A percentile compares a stretch with the other conserved stretches of the same genome.
phyloP scores from a whole-genome alignment of 371 early-diverging fungal genomes.

The Mortierella sp. region DNA sequence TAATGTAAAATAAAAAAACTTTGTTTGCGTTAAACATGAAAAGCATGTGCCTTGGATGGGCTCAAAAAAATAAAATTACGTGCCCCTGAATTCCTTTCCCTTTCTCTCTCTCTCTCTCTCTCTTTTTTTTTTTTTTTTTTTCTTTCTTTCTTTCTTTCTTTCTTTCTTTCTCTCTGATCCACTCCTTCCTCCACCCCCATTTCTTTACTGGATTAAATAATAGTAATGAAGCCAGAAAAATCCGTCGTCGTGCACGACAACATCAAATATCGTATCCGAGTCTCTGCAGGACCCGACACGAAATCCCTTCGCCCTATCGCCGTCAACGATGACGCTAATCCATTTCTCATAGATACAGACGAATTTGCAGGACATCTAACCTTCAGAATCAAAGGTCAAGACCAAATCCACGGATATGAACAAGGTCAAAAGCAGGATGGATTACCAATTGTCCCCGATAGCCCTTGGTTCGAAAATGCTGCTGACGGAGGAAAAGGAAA shows the following conservation, averaged over 20 bases:
- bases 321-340: slow-evolving; percentile 76
- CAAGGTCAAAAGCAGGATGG: slow-evolving; percentile 59
- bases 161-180: too few species aligned
- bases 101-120: too few species aligned
- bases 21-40: too few species aligned
- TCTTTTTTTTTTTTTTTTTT: too few species aligned
- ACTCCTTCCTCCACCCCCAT: too few species aligned
- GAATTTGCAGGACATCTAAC: slow-evolving; percentile 74
- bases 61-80: too few species aligned
- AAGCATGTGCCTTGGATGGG: too few species aligned
- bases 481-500: slow-evolving; percentile 15
- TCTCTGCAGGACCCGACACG: slow-evolving; percentile 28
- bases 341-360: slow-evolving; percentile 73
- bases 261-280: slow-evolving; percentile 23
- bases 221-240: slow-evolving; percentile 3
- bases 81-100: too few species aligned
- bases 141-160: too few species aligned
- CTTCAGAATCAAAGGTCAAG: slow-evolving; percentile 69
- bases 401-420: slow-evolving; percentile 62
- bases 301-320: slow-evolving; percentile 46
- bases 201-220: too few species aligned
- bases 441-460: slow-evolving; percentile 26
- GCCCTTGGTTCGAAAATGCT: slow-evolving; percentile 55
- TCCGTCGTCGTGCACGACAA: slow-evolving; percentile 22
- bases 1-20: too few species aligned